Conservation (phyloP, 495 filamentous ascomycete species). For the Lasiosphaeria miniovina region DNA sequence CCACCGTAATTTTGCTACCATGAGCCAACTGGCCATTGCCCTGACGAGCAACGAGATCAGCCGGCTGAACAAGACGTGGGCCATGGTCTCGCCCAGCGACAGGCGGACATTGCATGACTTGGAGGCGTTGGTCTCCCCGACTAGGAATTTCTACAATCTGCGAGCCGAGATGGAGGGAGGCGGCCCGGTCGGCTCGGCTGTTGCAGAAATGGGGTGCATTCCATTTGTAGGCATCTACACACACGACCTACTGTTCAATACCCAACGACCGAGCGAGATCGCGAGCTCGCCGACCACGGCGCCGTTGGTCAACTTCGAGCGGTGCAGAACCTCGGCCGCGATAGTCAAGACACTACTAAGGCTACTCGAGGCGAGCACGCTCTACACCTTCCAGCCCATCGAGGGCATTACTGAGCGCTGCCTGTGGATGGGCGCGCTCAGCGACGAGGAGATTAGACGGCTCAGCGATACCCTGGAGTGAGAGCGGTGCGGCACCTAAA, state of each 20-base stretch:
- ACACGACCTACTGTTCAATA: conserved; percentile 95
- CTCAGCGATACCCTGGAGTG: conserved; percentile 41
- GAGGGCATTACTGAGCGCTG: conserved; percentile 86
- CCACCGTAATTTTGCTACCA: conserved; percentile 92
- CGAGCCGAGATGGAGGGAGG: conserved; percentile 85
- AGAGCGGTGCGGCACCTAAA: background rate
- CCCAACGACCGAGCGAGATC: conserved; percentile 76
- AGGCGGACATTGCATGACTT: conserved; percentile 71
- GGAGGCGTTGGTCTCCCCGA: conserved; percentile 79
- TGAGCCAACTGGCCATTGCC: conserved; percentile 92
- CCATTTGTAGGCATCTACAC: conserved; percentile 95
- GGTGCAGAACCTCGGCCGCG: conserved; percentile 82
- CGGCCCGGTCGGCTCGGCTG: conserved; percentile 22
- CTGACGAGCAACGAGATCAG: conserved; percentile 78
- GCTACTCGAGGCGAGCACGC: conserved; percentile 85
- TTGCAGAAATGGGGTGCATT: conserved; percentile 81
- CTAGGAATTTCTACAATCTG: conserved; percentile 86
- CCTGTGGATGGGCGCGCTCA: conserved; percentile 89
- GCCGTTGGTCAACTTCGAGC: conserved; percentile 90
- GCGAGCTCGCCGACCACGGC: conserved; percentile 62
- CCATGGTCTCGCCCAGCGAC: conserved; percentile 67
- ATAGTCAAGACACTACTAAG: conserved; percentile 91
- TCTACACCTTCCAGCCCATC: conserved; percentile 81
- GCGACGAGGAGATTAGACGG: conserved; percentile 74
- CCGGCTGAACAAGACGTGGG: conserved; percentile 78